These are phyloP conservation scores for Cotoneaster glaucophyllus DNA, from an alignment of 306 rosid genomes.

Conservation along the genomic window DNA sequence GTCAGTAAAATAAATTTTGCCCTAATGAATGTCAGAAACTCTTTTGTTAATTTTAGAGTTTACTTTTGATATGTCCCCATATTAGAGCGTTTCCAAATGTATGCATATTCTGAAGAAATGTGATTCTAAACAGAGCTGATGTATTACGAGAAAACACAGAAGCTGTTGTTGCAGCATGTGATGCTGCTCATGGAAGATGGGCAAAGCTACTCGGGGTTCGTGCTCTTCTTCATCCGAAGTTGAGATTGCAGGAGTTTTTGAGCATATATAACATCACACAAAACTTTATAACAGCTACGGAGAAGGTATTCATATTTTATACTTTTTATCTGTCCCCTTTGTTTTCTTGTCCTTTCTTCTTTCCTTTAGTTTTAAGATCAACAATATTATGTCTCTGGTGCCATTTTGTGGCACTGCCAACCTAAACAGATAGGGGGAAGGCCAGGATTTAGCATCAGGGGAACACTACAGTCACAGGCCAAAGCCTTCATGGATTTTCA, in stretches of 20 bases:
- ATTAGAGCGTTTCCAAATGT: conserved; percentile 18
- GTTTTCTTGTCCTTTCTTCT: background rate
- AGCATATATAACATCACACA: conserved; percentile 78
- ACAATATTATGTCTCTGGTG: conserved; percentile 16
- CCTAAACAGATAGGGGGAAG: conserved; percentile 91
- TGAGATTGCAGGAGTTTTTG: conserved; percentile 90
- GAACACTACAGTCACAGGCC: conserved; percentile 95
- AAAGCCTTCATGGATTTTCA: conserved; percentile 95
- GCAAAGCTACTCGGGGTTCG: conserved; percentile 99
- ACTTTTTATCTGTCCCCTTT: background rate
- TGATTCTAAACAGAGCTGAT: conserved; percentile 87
- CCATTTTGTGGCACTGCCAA: conserved; percentile 20
- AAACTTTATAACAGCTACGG: conserved; percentile 84
- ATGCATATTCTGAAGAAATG: conserved; percentile 50
- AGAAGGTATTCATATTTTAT: conserved; percentile 50
- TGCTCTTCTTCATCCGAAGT: conserved; percentile 86
- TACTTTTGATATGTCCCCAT: conserved; percentile 4
- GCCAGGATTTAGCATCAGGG: conserved; percentile 97
- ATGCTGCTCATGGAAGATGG: conserved; percentile 99
- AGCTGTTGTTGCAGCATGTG: conserved; percentile 99
- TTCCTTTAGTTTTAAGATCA: conserved; percentile 5
- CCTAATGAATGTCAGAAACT: background rate
- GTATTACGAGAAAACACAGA: conserved; percentile 99
- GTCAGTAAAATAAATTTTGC: background rate
- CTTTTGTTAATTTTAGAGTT: background rate